These are phyloP conservation scores for Escovopsis weberi DNA, from an alignment of 2,329 filamentous ascomycete genomes.

Conservation along the genomic window DNA sequence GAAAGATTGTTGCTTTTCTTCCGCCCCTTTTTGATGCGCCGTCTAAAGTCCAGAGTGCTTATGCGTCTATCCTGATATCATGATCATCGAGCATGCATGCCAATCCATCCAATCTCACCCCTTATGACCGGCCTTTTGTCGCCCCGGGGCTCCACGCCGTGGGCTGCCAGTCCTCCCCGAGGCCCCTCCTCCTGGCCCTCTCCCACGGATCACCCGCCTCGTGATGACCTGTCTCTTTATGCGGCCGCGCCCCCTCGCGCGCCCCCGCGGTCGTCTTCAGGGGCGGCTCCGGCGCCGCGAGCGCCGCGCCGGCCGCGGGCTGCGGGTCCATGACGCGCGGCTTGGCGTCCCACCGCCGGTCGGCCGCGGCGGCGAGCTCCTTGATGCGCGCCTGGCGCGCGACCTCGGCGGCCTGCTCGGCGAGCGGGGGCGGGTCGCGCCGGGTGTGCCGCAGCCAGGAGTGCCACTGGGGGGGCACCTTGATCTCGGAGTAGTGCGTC, in stretches of 20 bases:
- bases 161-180: conserved; percentile 55
- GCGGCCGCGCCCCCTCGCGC: conserved; percentile 9
- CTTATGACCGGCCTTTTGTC: conserved; percentile 14
- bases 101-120: too few relatives aligned
- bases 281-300: conserved; percentile 9
- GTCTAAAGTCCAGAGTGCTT: too few relatives aligned
- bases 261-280: conserved; percentile 5
- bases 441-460: conserved; percentile 54
- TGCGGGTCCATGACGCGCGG: conserved; percentile 29
- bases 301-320: conserved; percentile 10
- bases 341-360: conserved; percentile 50
- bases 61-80: too few relatives aligned
- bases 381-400: conserved; percentile 37
- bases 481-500: conserved; percentile 39
- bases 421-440: conserved; percentile 35
- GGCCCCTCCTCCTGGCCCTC: conserved; percentile 28
- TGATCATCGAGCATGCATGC: too few relatives aligned
- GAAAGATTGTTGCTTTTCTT: too few relatives aligned
- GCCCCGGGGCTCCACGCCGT: conserved; percentile 41
- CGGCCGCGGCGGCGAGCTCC: conserved; percentile 43
- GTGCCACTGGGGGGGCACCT: conserved; percentile 49
- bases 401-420: conserved; percentile 41
- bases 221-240: too few relatives aligned
- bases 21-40: too few relatives aligned
- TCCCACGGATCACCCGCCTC: conserved; percentile 41